Conservation (phyloP, 1,284 basidiomycete genomes). For the Peniophora sp. region DNA sequence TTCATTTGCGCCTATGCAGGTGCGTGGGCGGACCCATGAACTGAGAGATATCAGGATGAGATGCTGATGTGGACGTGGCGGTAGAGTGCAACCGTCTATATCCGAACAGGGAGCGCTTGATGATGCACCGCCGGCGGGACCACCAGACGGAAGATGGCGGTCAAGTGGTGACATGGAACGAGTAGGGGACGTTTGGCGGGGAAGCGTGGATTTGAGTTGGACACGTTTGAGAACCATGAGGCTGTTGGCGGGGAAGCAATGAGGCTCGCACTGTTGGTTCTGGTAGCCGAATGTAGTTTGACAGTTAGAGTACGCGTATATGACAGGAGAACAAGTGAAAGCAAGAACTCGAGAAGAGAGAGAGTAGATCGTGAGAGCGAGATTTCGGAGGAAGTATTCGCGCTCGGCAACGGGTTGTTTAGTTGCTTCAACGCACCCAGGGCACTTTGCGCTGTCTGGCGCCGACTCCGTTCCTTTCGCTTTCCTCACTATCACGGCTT, state of each 20-base stretch:
- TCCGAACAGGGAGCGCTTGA: constrained; percentile 59
- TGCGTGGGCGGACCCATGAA: constrained; percentile 11
- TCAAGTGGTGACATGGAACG: constrained; percentile 72
- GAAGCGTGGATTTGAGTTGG: no score
- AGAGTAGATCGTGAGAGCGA: no score
- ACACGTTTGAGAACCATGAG: no score
- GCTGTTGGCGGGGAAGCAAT: no score
- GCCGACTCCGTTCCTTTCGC: not conserved
- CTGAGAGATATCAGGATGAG: not conserved
- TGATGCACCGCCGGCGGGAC: constrained; percentile 65
- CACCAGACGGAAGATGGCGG: constrained; percentile 52
- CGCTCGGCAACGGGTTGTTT: no score
- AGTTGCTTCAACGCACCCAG: no score
- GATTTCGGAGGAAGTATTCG: no score
- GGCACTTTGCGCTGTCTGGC: not conserved
- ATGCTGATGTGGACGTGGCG: not conserved
- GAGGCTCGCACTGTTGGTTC: no score
- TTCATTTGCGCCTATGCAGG: constrained; percentile 12
- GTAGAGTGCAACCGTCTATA: constrained; percentile 66
- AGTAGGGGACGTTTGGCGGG: constrained; percentile 16
- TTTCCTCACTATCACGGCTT: constrained; percentile 7
- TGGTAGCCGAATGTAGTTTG: no score
- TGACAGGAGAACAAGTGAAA: no score
- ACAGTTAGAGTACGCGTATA: no score
- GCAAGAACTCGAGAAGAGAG: no score